These are phyloP conservation scores for Fusarium sacchari DNA, from an alignment of 2,329 filamentous ascomycete genomes.

Conservation along the genomic window DNA sequence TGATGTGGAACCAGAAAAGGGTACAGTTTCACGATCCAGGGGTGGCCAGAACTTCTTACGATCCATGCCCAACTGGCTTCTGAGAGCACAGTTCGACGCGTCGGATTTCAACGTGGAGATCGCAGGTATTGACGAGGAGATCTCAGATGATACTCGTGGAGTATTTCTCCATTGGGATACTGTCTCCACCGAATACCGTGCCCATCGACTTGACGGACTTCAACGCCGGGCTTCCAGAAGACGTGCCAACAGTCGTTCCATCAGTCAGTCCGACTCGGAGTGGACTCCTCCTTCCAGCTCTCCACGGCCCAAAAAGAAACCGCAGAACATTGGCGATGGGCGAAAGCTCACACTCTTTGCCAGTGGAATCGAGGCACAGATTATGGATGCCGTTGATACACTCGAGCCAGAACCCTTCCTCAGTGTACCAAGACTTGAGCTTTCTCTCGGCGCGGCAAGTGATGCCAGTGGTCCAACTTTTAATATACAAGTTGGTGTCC, in stretches of 20 bases:
- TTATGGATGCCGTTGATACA: constrained; percentile 86
- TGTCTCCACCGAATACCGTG: constrained; percentile 89
- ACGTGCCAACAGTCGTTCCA: constrained; percentile 77
- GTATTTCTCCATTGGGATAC: constrained; percentile 87
- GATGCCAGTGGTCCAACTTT: constrained; percentile 89
- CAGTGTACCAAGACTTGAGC: constrained; percentile 85
- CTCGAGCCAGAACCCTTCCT: constrained; percentile 89
- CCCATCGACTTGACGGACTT: constrained; percentile 76
- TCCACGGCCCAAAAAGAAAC: constrained; percentile 61
- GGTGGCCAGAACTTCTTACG: constrained; percentile 77
- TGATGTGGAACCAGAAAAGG: constrained; percentile 71
- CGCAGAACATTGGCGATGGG: constrained; percentile 74
- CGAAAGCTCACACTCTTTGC: constrained; percentile 83
- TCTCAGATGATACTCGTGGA: constrained; percentile 84
- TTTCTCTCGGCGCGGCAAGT: constrained; percentile 84
- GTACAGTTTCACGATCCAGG: constrained; percentile 57
- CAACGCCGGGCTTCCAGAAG: constrained; percentile 70
- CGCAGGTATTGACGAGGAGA: constrained; percentile 84
- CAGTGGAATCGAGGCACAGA: constrained; percentile 86
- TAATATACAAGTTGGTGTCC: constrained; percentile 84
- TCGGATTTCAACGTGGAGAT: constrained; percentile 91
- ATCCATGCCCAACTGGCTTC: constrained; percentile 82
- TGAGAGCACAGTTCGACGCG: constrained; percentile 85
- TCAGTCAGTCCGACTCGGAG: constrained; percentile 75
- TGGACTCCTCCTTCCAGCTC: constrained; percentile 52